Evolutionary conservation across 345 rosid genomes (phyloP).

Genomic region (Pelargonium nanum): DNA sequence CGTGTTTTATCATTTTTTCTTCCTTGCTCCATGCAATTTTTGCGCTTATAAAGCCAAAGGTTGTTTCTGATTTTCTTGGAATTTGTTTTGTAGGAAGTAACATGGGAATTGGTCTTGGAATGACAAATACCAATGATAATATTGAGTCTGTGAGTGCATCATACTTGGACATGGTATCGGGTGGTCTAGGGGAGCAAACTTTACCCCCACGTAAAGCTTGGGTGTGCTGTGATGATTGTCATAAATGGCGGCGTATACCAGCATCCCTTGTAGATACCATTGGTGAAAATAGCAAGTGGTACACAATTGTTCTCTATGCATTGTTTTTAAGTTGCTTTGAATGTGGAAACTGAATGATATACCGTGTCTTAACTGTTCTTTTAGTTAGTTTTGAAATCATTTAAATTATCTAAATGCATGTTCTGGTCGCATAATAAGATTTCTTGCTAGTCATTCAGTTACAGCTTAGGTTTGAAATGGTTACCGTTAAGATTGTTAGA

Average conservation of each 20-base stretch:
- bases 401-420: neutral
- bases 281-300: slow-evolving; percentile 75
- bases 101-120: slow-evolving; percentile 20
- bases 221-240: slow-evolving; percentile 93
- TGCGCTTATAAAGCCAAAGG: slow-evolving; percentile 1
- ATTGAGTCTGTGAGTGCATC: slow-evolving; percentile 22
- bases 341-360: neutral
- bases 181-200: slow-evolving; percentile 27
- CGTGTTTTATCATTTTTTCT: slow-evolving; percentile 5
- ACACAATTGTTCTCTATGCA: slow-evolving; percentile 14
- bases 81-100: slow-evolving; percentile 25
- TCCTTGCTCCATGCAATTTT: neutral
- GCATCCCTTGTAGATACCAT: slow-evolving; percentile 54
- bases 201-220: slow-evolving; percentile 54
- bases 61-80: slow-evolving; percentile 5
- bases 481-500: neutral
- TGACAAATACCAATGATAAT: slow-evolving; percentile 16
- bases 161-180: slow-evolving; percentile 28
- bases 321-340: slow-evolving; percentile 8
- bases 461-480: neutral
- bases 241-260: slow-evolving; percentile 89
- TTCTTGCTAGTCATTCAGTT: neutral
- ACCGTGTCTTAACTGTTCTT: neutral
- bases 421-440: neutral
- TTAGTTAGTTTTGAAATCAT: neutral